phyloP scores from a whole-genome alignment of 352 stramenopile species.

The Globisporangium polare region DNA sequence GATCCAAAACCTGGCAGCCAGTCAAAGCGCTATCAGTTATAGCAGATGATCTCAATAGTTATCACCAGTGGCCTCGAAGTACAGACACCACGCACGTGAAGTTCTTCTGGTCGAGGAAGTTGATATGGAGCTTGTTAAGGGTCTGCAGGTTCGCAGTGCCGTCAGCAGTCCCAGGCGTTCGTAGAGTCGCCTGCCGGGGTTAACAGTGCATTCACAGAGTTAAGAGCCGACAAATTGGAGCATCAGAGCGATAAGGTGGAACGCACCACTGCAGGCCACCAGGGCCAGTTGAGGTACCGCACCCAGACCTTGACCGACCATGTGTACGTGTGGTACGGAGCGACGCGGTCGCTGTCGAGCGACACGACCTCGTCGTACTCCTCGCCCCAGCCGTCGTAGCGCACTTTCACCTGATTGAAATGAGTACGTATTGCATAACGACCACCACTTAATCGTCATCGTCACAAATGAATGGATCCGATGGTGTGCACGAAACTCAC shows the following conservation, averaged over 20 bases:
- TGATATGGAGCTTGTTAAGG: conserved; percentile 40
- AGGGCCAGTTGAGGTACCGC: conserved; percentile 76
- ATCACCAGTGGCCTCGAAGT: not conserved
- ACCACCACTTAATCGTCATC: not conserved
- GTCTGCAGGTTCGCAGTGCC: conserved; percentile 33
- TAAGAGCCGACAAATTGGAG: not conserved
- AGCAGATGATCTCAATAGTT: not conserved
- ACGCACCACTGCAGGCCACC: conserved; percentile 68
- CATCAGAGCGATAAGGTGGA: too few relatives aligned
- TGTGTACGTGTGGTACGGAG: conserved; percentile 75
- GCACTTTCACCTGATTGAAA: conserved; percentile 54
- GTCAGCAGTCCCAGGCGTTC: conserved; percentile 37
- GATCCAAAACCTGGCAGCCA: conserved; percentile 40
- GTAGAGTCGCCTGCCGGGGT: conserved; percentile 49
- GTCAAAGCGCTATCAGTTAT: not conserved
- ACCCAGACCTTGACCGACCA: conserved; percentile 78
- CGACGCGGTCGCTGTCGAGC: conserved; percentile 55
- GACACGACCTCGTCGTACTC: conserved; percentile 59
- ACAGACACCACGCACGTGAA: conserved; percentile 20
- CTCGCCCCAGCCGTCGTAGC: conserved; percentile 60
- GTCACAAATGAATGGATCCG: not conserved
- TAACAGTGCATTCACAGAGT: not conserved
- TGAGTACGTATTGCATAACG: not conserved
- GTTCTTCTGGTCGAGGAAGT: conserved; percentile 47
- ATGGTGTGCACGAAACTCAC: not conserved